Evolutionary conservation across 1,284 basidiomycete species (phyloP).

Genomic region (Ustilago sp.): DNA sequence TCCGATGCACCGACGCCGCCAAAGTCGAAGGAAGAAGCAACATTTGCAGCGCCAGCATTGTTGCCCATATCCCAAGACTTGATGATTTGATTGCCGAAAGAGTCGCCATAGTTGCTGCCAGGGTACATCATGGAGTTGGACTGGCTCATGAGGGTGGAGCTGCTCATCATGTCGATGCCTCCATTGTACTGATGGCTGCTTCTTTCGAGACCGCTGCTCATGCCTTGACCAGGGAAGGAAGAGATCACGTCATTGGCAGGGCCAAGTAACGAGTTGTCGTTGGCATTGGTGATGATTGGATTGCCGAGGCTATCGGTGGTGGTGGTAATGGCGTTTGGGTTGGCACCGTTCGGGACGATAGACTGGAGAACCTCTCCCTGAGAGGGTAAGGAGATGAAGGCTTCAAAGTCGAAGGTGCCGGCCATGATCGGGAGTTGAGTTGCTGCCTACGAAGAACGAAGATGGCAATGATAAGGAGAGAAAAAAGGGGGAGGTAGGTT

Average conservation of each 20-base stretch:
- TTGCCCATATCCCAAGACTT: constrained; percentile 35
- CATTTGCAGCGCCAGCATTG: constrained; percentile 9
- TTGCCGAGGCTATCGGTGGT: constrained; percentile 22
- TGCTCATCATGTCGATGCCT: constrained; percentile 38
- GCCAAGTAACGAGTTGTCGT: constrained; percentile 14
- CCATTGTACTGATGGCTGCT: constrained; percentile 12
- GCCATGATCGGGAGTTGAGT: constrained; percentile 35
- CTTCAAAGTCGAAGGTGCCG: constrained; percentile 56
- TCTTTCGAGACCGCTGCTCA: constrained; percentile 18
- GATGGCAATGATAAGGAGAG: constrained; percentile 15
- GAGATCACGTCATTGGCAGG: constrained; percentile 28
- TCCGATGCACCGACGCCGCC: constrained; percentile 2
- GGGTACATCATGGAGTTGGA: constrained; percentile 40
- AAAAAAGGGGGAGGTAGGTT: no score
- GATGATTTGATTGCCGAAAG: constrained; percentile 30
- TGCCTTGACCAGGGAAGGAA: constrained; percentile 42
- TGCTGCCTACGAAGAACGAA: constrained; percentile 7
- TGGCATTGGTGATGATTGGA: constrained; percentile 10
- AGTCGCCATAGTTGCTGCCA: constrained; percentile 35
- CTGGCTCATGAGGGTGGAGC: constrained; percentile 38
- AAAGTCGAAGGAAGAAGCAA: constrained; percentile 22
- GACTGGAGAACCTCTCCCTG: constrained; percentile 29
- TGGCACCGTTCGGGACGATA: constrained; percentile 14
- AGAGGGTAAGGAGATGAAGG: constrained; percentile 54
- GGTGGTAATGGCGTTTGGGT: not conserved